These are phyloP conservation scores for Yamadazyma kanchanaburiensis DNA, from an alignment of 1,139 yeast species.

Conservation along the genomic window DNA sequence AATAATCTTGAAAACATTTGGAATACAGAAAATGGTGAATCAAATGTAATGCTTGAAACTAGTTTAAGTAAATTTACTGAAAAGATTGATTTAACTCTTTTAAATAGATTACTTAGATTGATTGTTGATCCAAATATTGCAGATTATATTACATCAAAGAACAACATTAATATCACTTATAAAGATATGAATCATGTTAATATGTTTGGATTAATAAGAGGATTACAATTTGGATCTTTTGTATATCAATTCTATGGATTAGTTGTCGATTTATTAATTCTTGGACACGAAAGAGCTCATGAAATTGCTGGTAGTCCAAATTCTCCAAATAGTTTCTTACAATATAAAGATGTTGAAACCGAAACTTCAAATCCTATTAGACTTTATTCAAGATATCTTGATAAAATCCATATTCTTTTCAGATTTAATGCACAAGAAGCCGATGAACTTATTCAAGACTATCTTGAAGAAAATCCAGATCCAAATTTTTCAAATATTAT, in stretches of 20 bases:
- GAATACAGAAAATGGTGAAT: conserved; percentile 72
- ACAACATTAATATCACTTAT: conserved; percentile 75
- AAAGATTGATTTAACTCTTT: conserved; percentile 80
- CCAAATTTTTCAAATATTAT: conserved; percentile 85
- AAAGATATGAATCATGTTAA: conserved; percentile 96
- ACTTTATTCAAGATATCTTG: conserved; percentile 78
- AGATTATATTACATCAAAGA: conserved; percentile 90
- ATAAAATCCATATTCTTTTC: conserved; percentile 76
- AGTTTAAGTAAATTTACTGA: conserved; percentile 70
- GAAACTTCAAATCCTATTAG: conserved; percentile 73
- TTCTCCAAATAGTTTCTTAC: conserved; percentile 74
- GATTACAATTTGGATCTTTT: conserved; percentile 87
- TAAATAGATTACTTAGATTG: conserved; percentile 76
- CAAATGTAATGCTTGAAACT: conserved; percentile 82
- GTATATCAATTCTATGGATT: conserved; percentile 88
- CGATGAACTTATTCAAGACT: conserved; percentile 71
- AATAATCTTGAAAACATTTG: conserved; percentile 77
- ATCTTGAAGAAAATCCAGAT: conserved; percentile 81
- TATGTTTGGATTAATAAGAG: conserved; percentile 83
- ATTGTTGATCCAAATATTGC: conserved; percentile 90
- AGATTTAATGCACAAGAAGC: conserved; percentile 74
- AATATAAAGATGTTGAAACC: conserved; percentile 55
- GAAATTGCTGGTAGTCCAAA: conserved; percentile 81
- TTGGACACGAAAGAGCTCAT: conserved; percentile 84
- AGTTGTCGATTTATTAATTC: conserved; percentile 71